Evolutionary conservation across 352 stramenopile genomes (phyloP).

Genomic region (Phytopythium oedochilum): DNA sequence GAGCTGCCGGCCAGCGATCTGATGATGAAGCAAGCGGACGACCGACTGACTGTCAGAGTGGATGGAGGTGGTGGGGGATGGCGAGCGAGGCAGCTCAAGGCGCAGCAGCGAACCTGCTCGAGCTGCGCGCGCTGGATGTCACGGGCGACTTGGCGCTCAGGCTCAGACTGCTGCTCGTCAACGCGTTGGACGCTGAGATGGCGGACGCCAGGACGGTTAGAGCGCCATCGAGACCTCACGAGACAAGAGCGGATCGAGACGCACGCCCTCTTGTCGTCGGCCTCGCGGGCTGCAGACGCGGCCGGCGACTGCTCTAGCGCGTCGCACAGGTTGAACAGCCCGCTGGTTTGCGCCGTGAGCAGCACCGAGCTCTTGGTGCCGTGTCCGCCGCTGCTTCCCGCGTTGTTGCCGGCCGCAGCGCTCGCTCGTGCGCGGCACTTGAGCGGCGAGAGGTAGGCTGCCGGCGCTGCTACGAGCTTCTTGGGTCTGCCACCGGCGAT

Average conservation of each 20-base stretch:
- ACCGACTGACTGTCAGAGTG: neutral
- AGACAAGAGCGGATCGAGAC: too few species aligned
- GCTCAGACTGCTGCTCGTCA: neutral
- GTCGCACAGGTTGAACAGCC: slow-evolving; percentile 1
- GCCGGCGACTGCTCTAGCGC: neutral
- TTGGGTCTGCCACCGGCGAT: too few species aligned
- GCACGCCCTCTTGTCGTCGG: too few species aligned
- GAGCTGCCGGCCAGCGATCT: slow-evolving; percentile 22
- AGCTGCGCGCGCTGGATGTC: slow-evolving; percentile 10
- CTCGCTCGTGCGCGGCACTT: slow-evolving; percentile 8
- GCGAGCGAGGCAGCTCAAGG: too few species aligned
- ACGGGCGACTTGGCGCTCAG: neutral
- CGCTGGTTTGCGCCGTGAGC: neutral
- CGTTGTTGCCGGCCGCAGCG: neutral
- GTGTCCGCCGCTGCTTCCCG: neutral
- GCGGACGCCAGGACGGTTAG: neutral
- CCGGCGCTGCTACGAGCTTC: neutral
- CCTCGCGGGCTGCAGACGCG: neutral
- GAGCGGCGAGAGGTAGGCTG: slow-evolving; percentile 24
- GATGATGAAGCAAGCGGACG: neutral
- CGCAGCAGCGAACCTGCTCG: slow-evolving; percentile 14
- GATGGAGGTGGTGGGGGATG: neutral
- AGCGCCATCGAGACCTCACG: neutral
- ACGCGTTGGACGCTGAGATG: neutral
- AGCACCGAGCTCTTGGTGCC: neutral